Conservation (phyloP, 2,329 filamentous ascomycete species). For the Pseudophaeomoniella oleicola region DNA sequence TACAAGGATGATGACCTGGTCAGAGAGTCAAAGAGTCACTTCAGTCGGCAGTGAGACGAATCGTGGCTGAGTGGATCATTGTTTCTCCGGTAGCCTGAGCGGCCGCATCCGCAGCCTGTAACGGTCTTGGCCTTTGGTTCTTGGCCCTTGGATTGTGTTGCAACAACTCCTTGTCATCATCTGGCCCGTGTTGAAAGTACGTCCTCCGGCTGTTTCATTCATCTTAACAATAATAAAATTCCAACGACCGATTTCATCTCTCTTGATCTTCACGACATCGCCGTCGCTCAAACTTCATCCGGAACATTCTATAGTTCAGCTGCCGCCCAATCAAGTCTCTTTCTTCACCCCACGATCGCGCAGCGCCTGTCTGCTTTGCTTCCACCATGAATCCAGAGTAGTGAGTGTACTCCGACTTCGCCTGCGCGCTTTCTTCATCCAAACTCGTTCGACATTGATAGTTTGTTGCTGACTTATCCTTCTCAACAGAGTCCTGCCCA, state of each 20-base stretch:
- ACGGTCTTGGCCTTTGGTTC: not conserved
- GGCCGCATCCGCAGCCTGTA: not conserved
- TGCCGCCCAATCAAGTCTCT: not conserved
- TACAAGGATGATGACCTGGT: no score
- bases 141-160: not conserved
- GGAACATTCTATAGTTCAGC: not conserved
- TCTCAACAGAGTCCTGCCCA: not conserved
- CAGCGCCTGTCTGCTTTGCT: slow-evolving; percentile 1
- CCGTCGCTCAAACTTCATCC: not conserved
- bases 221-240: not conserved
- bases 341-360: not conserved
- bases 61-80: not conserved
- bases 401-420: slow-evolving; percentile 18
- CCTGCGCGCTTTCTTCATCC: not conserved
- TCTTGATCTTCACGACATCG: not conserved
- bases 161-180: not conserved
- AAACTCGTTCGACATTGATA: not conserved
- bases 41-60: no score
- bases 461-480: not conserved
- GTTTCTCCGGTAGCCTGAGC: not conserved
- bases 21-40: no score
- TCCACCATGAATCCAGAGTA: slow-evolving; percentile 35
- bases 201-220: slow-evolving; percentile 1
- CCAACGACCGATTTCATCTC: not conserved
- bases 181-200: not conserved